A percentile compares a stretch with the other conserved stretches of the same genome.
phyloP scores from a whole-genome alignment of 805 yeast species.

The Candida ipomoeae region DNA sequence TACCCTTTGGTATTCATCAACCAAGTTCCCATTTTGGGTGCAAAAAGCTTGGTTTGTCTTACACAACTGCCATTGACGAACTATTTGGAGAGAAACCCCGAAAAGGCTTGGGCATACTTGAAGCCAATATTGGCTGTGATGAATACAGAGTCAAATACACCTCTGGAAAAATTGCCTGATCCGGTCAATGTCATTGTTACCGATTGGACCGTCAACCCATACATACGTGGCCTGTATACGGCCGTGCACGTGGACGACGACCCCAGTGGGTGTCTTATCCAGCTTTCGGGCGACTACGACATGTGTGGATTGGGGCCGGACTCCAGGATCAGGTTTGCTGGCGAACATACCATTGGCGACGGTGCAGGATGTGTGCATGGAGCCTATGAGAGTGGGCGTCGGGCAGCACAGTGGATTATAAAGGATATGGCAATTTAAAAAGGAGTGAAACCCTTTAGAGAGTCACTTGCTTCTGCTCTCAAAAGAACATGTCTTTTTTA shows the following conservation, averaged over 20 bases:
- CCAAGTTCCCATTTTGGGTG: slow-evolving; percentile 30
- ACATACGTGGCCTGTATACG: slow-evolving; percentile 75
- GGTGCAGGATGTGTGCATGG: slow-evolving; percentile 94
- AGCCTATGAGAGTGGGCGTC: slow-evolving; percentile 71
- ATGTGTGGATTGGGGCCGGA: slow-evolving; percentile 43
- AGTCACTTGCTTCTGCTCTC: too few relatives aligned
- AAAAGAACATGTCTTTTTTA: neutral
- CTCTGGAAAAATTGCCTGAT: slow-evolving; percentile 9
- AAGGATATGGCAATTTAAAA: neutral
- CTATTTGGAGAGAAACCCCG: slow-evolving; percentile 48
- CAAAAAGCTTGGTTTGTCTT: slow-evolving; percentile 51
- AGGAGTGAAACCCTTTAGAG: too few relatives aligned
- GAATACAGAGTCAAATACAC: too few relatives aligned
- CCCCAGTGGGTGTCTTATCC: slow-evolving; percentile 57
- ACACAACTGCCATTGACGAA: slow-evolving; percentile 73
- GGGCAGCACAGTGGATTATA: slow-evolving; percentile 46
- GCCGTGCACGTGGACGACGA: slow-evolving; percentile 68
- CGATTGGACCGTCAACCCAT: slow-evolving; percentile 79
- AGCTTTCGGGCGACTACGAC: slow-evolving; percentile 46
- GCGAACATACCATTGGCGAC: slow-evolving; percentile 82
- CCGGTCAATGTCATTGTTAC: slow-evolving; percentile 44
- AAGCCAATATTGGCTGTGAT: slow-evolving; percentile 43
- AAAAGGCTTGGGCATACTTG: slow-evolving; percentile 53
- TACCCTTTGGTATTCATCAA: slow-evolving; percentile 64
- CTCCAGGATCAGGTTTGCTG: slow-evolving; percentile 69